Base-by-base conservation (phyloP, 768 basidiomycete genomes). In the Hericium erinaceus region DNA sequence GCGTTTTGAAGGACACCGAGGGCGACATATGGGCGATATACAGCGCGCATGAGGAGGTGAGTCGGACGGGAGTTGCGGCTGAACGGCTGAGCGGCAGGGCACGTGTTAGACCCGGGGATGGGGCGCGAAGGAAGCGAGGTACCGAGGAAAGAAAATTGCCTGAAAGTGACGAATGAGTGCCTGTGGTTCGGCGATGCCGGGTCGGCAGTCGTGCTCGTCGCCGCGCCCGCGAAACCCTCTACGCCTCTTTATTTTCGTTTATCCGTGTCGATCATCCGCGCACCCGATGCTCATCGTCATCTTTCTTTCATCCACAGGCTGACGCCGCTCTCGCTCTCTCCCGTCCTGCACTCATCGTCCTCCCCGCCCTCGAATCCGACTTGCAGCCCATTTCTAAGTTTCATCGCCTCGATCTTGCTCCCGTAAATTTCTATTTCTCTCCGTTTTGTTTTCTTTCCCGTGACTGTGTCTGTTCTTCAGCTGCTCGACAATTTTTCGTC, bases 361-460 rank as follows among this genome's bases (percentile, higher is more conserved):
- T 77, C 13, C 74, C 83, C 48, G 85, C 83, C 38, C 78, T 85
- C 51, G 83, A 85, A 66, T 69, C 69, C 55, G 84, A 87, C 64
- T 74, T 87, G 40, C 80, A 84, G 64, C 83, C 84, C 9, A 76
- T 83, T 57, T 70, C 77, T 55, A 83, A 81, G 57, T 72, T 87
- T 58, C 70, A 72, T 64, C 77, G 77, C 52, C 68, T 84, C 58
- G 71, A 76, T 51, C 53, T 73, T 28, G 39, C 37, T 38, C 12
- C 46, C 6, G 48, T 55, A 33, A 33, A 33, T 37, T n/a, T 37
- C 57, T 51, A 39, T 48, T 37, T 16, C 4, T 18, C 4, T 40
- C 26, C 16, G 9, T 26, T 7, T 41, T 41, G 16, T 33, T 57
- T 33, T 37, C 33, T 38, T 33, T 9, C 16, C n/a, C 10, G 18